Percentiles rank a stretch among this genome's conserved stretches.
phyloP scores from a whole-genome alignment of 2,329 filamentous ascomycete genomes.

The Sphaerulina populicola region DNA sequence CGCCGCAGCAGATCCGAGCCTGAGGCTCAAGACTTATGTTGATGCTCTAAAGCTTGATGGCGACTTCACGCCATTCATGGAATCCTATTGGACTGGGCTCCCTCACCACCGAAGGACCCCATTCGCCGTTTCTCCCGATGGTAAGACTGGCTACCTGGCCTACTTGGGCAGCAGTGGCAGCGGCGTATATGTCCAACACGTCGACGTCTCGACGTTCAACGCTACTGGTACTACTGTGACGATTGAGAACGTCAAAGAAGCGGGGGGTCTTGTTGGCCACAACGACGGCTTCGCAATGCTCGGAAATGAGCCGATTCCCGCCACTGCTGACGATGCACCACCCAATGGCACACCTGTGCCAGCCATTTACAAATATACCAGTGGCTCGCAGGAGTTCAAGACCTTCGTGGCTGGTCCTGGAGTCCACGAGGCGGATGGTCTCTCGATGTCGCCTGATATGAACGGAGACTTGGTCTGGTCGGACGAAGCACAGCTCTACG shows the following conservation, averaged over 20 bases:
- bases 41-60: slow-evolving; percentile 42
- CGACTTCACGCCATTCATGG: slow-evolving; percentile 51
- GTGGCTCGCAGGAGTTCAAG: slow-evolving; percentile 50
- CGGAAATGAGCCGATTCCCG: slow-evolving; percentile 49
- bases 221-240: slow-evolving; percentile 47
- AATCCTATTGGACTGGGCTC: slow-evolving; percentile 53
- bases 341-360: slow-evolving; percentile 45
- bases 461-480: slow-evolving; percentile 58
- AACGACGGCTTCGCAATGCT: slow-evolving; percentile 56
- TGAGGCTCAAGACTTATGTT: slow-evolving; percentile 39
- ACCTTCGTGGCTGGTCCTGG: slow-evolving; percentile 52
- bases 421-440: slow-evolving; percentile 42
- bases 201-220: slow-evolving; percentile 48
- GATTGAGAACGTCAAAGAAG: slow-evolving; percentile 49
- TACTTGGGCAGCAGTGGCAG: slow-evolving; percentile 51
- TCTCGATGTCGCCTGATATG: slow-evolving; percentile 49
- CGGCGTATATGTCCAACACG: slow-evolving; percentile 50
- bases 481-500: slow-evolving; percentile 48
- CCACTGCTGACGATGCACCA: slow-evolving; percentile 44
- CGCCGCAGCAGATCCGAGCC: slow-evolving; percentile 32
- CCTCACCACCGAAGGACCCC: slow-evolving; percentile 56
- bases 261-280: slow-evolving; percentile 54
- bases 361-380: slow-evolving; percentile 52
- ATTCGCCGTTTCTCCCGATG: slow-evolving; percentile 54
- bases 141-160: slow-evolving; percentile 51